Base-by-base conservation (phyloP, 106 monocot species). In the Dendrobium catenatum region DNA sequence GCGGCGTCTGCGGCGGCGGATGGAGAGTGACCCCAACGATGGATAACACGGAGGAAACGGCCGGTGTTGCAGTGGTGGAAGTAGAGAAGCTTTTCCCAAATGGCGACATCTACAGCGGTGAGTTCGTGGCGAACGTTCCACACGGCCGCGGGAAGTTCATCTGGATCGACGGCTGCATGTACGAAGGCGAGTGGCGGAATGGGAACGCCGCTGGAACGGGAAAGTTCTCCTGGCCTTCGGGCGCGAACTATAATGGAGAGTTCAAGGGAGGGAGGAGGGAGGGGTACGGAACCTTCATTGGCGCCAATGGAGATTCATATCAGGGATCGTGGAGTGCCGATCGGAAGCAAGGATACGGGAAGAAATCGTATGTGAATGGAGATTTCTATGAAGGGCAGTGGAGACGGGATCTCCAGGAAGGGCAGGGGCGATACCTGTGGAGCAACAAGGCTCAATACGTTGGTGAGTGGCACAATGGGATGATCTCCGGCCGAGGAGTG, bases 201-300 rank as follows among this genome's bases (percentile, higher is more conserved):
- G 93, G 88, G 20, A 88, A 87, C 83, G 88, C 90, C 10, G 43
- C 86, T 56, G 93, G 93, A 72, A 79, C 77, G 68, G 93, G 93
- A 0, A 86, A 87, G 82, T 88, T 93, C 85, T 93, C 87, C 44
- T 93, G 93, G 93, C 90, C 90, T 20, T 90, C 90, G 5, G 90
- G 90, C 15, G 93, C 90, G n/a, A 90, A 89, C 6, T 93, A 85
- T 83, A 90, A 90, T 73, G 92, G 92, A 24, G 84, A 86, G 68
- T 90, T 93, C 77, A 73, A 79, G 19, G 79, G 68, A 59, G 92
- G 92, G 9, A 67, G 87, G 55, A 91, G 89, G 87, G 89, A 93
- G 73, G 93, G 93, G 7, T 79, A 77, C 68, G 91, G 89, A 1
- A 82, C 78, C 15, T 91, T 91, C 80, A 81, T 84, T 7, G 91